Evolutionary conservation across 202 grass and related monocot species (phyloP).

Genomic region (Carex arenaria): DNA sequence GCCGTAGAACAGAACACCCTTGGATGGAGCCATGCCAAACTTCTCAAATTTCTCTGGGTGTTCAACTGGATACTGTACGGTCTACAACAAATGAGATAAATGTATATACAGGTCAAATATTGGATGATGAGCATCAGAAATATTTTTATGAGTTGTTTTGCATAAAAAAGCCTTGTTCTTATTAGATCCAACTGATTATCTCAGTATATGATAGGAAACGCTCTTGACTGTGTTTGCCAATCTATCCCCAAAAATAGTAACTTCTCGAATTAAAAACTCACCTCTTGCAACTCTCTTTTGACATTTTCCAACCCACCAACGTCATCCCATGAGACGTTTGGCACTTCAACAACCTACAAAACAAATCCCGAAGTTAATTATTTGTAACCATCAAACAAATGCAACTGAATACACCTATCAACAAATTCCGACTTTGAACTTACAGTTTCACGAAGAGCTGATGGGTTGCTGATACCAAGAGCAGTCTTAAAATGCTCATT

Average conservation of each 20-base stretch:
- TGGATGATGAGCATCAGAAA: neutral
- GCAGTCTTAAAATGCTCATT: slow-evolving; percentile 98
- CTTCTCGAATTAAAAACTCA: slow-evolving; percentile 13
- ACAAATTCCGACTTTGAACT: slow-evolving; percentile 15
- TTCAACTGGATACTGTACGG: slow-evolving; percentile 91
- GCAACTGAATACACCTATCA: neutral
- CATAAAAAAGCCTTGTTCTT: neutral
- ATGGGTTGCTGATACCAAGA: slow-evolving; percentile 88
- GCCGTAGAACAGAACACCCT: slow-evolving; percentile 89
- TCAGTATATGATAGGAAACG: neutral
- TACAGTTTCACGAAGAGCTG: slow-evolving; percentile 97
- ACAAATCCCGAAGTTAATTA: neutral
- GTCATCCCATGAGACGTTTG: slow-evolving; percentile 82
- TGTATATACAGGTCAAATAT: neutral
- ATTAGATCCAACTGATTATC: neutral
- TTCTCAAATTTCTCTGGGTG: slow-evolving; percentile 92
- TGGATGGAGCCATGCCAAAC: slow-evolving; percentile 91
- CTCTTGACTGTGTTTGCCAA: neutral
- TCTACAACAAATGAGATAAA: slow-evolving; percentile 33
- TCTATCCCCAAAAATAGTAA: neutral
- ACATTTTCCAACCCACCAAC: slow-evolving; percentile 94
- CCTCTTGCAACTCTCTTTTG: slow-evolving; percentile 95
- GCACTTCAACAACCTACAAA: slow-evolving; percentile 89
- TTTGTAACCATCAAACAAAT: slow-evolving; percentile 18
- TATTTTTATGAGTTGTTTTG: neutral